phyloP scores from a whole-genome alignment of 1,284 basidiomycete species.

The Moniliella sp. region DNA sequence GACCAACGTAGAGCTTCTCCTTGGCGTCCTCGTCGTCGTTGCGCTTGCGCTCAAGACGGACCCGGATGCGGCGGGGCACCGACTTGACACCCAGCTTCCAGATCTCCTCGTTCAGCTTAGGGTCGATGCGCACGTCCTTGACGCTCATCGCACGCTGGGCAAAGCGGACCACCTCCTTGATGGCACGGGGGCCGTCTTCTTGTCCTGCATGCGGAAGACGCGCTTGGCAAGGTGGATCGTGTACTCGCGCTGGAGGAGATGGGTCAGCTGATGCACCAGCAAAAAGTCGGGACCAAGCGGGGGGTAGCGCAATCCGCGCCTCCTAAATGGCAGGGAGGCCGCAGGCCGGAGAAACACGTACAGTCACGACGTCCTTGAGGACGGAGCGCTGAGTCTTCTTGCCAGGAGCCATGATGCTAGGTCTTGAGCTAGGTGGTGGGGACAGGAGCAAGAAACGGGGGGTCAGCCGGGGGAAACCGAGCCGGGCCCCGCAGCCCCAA shows the following conservation, averaged over 20 bases:
- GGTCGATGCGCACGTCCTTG: slow-evolving; percentile 32
- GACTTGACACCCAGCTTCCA: slow-evolving; percentile 34
- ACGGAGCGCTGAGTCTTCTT: slow-evolving; percentile 33
- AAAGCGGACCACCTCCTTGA: slow-evolving; percentile 31
- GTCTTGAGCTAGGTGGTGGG: too few relatives aligned
- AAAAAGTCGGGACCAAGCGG: not conserved
- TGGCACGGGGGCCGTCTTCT: slow-evolving; percentile 31
- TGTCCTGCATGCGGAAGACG: slow-evolving; percentile 24
- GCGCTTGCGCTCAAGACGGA: slow-evolving; percentile 31
- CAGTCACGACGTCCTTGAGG: slow-evolving; percentile 22
- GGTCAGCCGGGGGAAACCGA: too few relatives aligned
- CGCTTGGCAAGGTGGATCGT: slow-evolving; percentile 34
- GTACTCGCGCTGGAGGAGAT: slow-evolving; percentile 21
- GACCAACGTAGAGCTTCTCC: slow-evolving; percentile 34
- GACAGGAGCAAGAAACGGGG: too few relatives aligned
- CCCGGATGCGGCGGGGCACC: slow-evolving; percentile 28
- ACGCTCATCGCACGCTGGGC: slow-evolving; percentile 33
- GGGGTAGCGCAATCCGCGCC: not conserved
- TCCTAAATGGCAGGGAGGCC: not conserved
- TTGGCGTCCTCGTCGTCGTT: slow-evolving; percentile 34
- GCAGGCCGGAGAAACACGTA: slow-evolving; percentile 4
- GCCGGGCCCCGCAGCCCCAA: too few relatives aligned
- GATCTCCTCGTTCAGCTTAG: slow-evolving; percentile 33
- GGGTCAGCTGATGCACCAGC: not conserved
- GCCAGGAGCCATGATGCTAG: too few relatives aligned